Evolutionary conservation across 192 early-diverging fungal species (phyloP).

Genomic region (Rhizophagus sp.): DNA sequence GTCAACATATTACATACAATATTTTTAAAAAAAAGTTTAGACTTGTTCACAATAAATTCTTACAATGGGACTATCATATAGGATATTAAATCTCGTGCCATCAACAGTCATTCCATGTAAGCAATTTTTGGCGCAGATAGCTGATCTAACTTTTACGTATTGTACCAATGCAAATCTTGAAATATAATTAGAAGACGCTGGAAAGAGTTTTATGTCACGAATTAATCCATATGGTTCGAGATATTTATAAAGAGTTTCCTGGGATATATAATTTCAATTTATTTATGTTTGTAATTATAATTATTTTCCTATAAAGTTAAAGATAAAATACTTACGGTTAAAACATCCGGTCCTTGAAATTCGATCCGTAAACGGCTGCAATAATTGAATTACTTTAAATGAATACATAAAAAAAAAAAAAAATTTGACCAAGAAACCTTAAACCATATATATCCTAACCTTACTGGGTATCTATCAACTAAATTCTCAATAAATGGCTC

Average conservation of each 20-base stretch:
- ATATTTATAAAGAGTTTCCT: constrained; percentile 67
- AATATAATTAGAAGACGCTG: constrained; percentile 66
- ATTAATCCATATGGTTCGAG: constrained; percentile 84
- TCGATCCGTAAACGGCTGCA: constrained; percentile 64
- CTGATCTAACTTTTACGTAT: constrained; percentile 73
- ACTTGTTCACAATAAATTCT: constrained; percentile 6
- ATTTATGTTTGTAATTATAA: neutral
- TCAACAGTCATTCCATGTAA: constrained; percentile 77
- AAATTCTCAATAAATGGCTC: constrained; percentile 76
- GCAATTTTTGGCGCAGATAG: constrained; percentile 91
- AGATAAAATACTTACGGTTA: constrained; percentile 35
- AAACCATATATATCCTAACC: neutral
- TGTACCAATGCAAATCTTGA: constrained; percentile 80
- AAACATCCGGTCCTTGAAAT: constrained; percentile 74
- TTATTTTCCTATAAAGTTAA: too few relatives aligned
- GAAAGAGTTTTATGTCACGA: constrained; percentile 67
- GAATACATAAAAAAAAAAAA: neutral
- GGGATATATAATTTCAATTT: neutral
- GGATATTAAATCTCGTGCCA: constrained; percentile 60
- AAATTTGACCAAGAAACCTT: too few relatives aligned
- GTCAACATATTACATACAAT: neutral
- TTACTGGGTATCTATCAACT: constrained; percentile 50
- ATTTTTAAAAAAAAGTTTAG: too few relatives aligned
- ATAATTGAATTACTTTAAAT: constrained; percentile 38
- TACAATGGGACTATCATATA: constrained; percentile 60